Percentiles rank a stretch among this genome's conserved stretches.
Evolutionary conservation across 495 filamentous ascomycete genomes (phyloP).

Genomic region (Melanomma pulvis-pyrius): DNA sequence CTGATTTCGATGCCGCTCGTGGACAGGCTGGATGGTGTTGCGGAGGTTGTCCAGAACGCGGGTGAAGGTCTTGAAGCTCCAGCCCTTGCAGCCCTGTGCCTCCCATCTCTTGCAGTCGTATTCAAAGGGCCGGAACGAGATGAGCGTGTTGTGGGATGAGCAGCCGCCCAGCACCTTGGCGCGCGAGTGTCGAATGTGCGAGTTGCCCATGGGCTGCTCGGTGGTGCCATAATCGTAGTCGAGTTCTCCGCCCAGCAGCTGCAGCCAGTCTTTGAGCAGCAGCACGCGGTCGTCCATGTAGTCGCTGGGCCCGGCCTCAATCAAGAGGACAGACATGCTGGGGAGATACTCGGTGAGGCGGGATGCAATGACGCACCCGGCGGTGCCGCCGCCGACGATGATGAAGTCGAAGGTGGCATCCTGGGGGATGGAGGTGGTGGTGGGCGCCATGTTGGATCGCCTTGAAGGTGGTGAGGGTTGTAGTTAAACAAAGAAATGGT

Average conservation of each 20-base stretch:
- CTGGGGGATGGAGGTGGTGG: slow-evolving; percentile 63
- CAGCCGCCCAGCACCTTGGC: slow-evolving; percentile 86
- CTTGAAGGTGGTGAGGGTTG: background rate
- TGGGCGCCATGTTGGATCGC: slow-evolving; percentile 43
- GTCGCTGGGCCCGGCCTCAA: slow-evolving; percentile 54
- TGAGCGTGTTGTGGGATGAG: slow-evolving; percentile 84
- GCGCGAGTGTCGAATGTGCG: slow-evolving; percentile 78
- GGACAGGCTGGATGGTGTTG: slow-evolving; percentile 79
- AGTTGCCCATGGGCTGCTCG: slow-evolving; percentile 78
- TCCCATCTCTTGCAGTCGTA: slow-evolving; percentile 78
- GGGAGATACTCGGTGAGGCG: slow-evolving; percentile 56
- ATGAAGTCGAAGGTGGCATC: slow-evolving; percentile 78
- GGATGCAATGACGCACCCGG: slow-evolving; percentile 81
- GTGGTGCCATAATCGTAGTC: slow-evolving; percentile 87
- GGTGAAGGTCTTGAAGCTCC: slow-evolving; percentile 78
- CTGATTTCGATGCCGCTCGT: slow-evolving; percentile 75
- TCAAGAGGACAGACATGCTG: slow-evolving; percentile 46
- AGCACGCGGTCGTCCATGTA: slow-evolving; percentile 70
- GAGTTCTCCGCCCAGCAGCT: slow-evolving; percentile 74
- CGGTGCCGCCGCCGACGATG: slow-evolving; percentile 84
- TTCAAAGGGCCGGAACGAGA: slow-evolving; percentile 81
- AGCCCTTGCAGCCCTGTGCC: slow-evolving; percentile 70
- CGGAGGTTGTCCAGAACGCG: slow-evolving; percentile 73
- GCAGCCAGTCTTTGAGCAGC: slow-evolving; percentile 78
- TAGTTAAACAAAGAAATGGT: background rate